Percentiles rank a stretch among this genome's conserved stretches.
These are phyloP conservation scores for Breynia disticha DNA, from an alignment of 441 rosid species.

Conservation along the genomic window DNA sequence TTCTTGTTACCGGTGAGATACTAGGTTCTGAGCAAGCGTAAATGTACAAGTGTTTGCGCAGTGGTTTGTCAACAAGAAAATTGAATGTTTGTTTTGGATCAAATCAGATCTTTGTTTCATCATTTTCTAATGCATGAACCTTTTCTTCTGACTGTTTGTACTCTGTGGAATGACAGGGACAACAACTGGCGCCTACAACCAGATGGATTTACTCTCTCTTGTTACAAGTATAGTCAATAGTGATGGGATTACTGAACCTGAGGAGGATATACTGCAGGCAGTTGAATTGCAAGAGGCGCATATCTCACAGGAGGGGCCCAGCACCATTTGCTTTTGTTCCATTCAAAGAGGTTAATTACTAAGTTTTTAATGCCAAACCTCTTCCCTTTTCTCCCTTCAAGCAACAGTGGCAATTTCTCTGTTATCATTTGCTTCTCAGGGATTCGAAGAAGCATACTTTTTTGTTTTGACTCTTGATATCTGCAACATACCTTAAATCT, in stretches of 20 bases:
- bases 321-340: conserved; percentile 82
- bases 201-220: conserved; percentile 83
- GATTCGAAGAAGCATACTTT: background rate
- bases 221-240: conserved; percentile 67
- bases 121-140: conserved; percentile 1
- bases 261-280: conserved; percentile 59
- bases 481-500: background rate
- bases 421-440: no score
- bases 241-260: conserved; percentile 42
- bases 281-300: conserved; percentile 72
- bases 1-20: no score
- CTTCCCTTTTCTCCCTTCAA: no score
- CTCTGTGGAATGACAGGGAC: conserved; percentile 91
- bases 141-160: conserved; percentile 12
- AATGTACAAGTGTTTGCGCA: no score
- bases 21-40: no score
- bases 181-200: conserved; percentile 61
- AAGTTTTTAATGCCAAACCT: background rate
- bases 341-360: conserved; percentile 58
- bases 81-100: no score
- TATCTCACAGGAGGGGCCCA: conserved; percentile 80
- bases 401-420: no score
- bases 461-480: background rate
- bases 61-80: no score
- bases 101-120: no score